phyloP scores from a whole-genome alignment of 768 basidiomycete species.

The Tremella mesenterica region DNA sequence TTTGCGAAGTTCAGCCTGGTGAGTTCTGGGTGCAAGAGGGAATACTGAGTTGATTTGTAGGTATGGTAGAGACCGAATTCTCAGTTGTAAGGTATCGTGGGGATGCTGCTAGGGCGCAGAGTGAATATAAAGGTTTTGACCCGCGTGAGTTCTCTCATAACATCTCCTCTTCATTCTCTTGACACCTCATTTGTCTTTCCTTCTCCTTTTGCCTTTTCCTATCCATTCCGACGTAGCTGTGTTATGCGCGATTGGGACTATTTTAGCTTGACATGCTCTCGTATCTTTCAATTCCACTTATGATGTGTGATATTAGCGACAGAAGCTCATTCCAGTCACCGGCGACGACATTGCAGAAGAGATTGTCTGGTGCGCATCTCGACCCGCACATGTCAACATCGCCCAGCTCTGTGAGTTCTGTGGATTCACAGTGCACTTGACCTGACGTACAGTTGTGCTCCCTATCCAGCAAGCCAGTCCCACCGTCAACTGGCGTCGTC shows the following conservation, averaged over 20 bases:
- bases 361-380: slow-evolving; percentile 90
- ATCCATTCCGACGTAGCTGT: not conserved
- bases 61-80: slow-evolving; percentile 81
- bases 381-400: slow-evolving; percentile 85
- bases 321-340: slow-evolving; percentile 61
- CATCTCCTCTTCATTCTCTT: not conserved
- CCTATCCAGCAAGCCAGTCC: not conserved
- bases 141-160: slow-evolving; percentile 61
- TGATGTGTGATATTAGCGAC: too few relatives aligned
- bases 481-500: not conserved
- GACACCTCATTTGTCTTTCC: not conserved
- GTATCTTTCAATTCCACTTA: too few relatives aligned
- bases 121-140: slow-evolving; percentile 80
- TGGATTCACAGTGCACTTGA: not conserved
- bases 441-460: not conserved
- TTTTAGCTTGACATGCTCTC: too few relatives aligned
- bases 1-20: slow-evolving; percentile 92
- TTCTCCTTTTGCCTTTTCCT: too few relatives aligned
- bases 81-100: slow-evolving; percentile 83
- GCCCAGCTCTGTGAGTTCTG: slow-evolving; percentile 33
- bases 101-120: slow-evolving; percentile 68
- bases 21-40: slow-evolving; percentile 1
- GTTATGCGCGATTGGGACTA: too few relatives aligned
- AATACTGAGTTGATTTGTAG: slow-evolving; percentile 18
- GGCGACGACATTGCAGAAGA: slow-evolving; percentile 90